Evolutionary conservation across 768 basidiomycete species (phyloP), one percentile per base, ranked within the genome.

Genomic region (Pisolithus tinctorius): DNA sequence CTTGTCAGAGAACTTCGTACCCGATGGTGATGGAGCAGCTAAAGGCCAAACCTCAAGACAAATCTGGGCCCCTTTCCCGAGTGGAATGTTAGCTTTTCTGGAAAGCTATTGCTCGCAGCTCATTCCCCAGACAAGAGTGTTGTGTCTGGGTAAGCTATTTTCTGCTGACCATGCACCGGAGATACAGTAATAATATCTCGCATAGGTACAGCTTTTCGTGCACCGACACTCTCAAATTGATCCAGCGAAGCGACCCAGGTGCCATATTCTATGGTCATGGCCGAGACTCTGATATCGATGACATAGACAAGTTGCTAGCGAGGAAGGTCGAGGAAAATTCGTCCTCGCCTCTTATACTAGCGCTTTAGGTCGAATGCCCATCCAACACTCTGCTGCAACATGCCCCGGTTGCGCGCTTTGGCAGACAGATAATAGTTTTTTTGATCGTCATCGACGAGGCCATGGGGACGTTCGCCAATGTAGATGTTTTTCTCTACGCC

Each of bases 161-260:
- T 16, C 29, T 34, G 34, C 34, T 1, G 13, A 14, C 34, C 8
- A 11, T 13, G 11, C 13, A 20, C 20, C 20, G 20, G 20, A 20
- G 20, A 20, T 20, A 20, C 20, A 31, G 20, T 20, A 20, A 20
- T 20, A 20, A 31, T 5, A 23, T 14, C 13, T 5, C 29, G 2
- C 20, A 40, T 20, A 4, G 9, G 20, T 34, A 4, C 57, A 96
- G 94, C 10, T 99, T 97, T 69, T 86, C 93, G 0, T 98, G 96
- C 65, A 89, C 83, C 9, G 95, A 98, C 63, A 97, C 95, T 20
- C 20, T 95, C 53, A 97, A 97, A 67, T 79, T 94, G 37, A 74
- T 98, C 2, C 75, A 93, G 59, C 96, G 98, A 69, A 97, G 93
- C 92, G 95, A 94, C 1, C 90, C 89, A 2, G 95, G 95, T 2